Evolutionary conservation across 768 basidiomycete species (phyloP).

Genomic region (Serendipita vermifera): DNA sequence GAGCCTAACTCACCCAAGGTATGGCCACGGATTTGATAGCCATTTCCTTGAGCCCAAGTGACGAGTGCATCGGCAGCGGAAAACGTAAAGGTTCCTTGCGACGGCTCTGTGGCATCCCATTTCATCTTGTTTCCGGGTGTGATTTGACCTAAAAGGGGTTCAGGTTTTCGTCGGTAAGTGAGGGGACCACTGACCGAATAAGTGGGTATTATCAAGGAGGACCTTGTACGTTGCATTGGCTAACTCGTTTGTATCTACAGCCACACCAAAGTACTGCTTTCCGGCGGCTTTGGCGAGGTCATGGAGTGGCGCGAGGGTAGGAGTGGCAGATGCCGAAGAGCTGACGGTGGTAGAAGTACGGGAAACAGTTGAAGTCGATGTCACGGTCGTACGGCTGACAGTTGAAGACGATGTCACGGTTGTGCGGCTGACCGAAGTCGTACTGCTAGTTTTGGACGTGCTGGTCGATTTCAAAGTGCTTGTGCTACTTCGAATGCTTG

Average conservation of each 20-base stretch:
- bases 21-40: slow-evolving; percentile 34
- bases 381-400: not conserved
- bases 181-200: slow-evolving; percentile 23
- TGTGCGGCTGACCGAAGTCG: not conserved
- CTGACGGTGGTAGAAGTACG: not conserved
- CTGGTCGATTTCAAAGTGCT: not conserved
- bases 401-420: not conserved
- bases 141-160: slow-evolving; percentile 22
- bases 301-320: not conserved
- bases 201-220: slow-evolving; percentile 27
- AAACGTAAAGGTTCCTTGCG: slow-evolving; percentile 36
- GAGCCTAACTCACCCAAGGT: not conserved
- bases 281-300: not conserved
- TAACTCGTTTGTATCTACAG: slow-evolving; percentile 37
- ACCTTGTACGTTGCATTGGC: slow-evolving; percentile 31
- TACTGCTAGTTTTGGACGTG: not conserved
- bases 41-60: slow-evolving; percentile 30
- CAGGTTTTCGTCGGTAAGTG: not conserved
- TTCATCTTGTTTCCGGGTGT: slow-evolving; percentile 44
- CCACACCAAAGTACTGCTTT: slow-evolving; percentile 34
- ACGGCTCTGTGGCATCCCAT: slow-evolving; percentile 43
- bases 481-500: not conserved
- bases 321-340: not conserved
- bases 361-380: not conserved
- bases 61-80: slow-evolving; percentile 33